Percentiles rank a stretch among this genome's conserved stretches.
Conservation (phyloP, 192 early-diverging fungal genomes). For the Backusella circina region DNA sequence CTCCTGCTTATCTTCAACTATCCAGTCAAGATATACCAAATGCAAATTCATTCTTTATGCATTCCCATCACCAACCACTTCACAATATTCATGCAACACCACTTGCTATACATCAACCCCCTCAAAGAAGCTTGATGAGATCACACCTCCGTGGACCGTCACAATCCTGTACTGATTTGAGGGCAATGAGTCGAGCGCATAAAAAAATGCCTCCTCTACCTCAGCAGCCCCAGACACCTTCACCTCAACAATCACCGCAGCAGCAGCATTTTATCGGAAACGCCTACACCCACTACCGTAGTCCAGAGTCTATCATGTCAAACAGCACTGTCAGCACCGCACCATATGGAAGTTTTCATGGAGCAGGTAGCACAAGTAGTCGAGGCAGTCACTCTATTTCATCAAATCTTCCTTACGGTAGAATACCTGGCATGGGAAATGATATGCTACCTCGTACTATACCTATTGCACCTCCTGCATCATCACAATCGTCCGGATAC, state of each 20-base stretch:
- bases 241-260: not conserved
- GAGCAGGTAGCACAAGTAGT: not conserved
- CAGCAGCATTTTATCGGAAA: not conserved
- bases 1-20: not conserved
- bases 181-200: not conserved
- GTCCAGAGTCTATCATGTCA: not conserved
- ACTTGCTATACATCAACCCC: not conserved
- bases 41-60: not conserved
- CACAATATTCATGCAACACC: constrained; percentile 12
- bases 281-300: constrained; percentile 1
- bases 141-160: constrained; percentile 4
- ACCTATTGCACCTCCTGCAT: constrained; percentile 1
- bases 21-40: constrained; percentile 3
- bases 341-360: not conserved
- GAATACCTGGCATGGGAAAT: not conserved
- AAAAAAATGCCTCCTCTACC: not conserved
- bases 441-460: not conserved
- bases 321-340: not conserved
- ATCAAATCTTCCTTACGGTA: not conserved
- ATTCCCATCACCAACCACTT: constrained; percentile 5
- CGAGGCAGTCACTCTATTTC: not conserved
- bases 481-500: constrained; percentile 2
- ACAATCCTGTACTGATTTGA: constrained; percentile 7
- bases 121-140: not conserved
- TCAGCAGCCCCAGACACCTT: not conserved